Conservation (phyloP, 164 flowering plant species). For the Cinnamomum chago region DNA sequence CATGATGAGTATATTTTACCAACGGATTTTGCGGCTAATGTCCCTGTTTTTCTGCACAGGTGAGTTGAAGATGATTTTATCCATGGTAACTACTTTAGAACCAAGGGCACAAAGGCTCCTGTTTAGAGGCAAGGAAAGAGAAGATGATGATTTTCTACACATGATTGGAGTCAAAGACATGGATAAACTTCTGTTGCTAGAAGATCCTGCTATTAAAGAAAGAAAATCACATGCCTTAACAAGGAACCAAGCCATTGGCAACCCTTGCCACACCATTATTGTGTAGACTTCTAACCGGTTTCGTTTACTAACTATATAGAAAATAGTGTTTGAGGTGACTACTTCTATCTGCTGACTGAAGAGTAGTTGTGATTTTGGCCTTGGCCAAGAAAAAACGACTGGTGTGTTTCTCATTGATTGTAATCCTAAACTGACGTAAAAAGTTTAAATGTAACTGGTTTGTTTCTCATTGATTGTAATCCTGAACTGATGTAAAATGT, state of each 20-base stretch:
- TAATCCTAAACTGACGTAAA: too few species aligned
- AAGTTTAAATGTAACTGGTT: too few species aligned
- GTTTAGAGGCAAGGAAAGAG: constrained; percentile 84
- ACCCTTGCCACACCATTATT: constrained; percentile 38
- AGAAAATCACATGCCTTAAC: constrained; percentile 42
- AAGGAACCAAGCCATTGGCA: constrained; percentile 19
- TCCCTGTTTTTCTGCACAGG: constrained; percentile 28
- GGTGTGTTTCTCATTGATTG: not conserved
- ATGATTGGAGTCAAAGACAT: constrained; percentile 83
- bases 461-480: too few species aligned
- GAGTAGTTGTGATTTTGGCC: not conserved
- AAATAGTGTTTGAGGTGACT: not conserved
- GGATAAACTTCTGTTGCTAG: constrained; percentile 67
- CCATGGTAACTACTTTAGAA: constrained; percentile 59
- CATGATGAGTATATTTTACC: not conserved
- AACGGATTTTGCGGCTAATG: not conserved
- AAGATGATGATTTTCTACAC: constrained; percentile 63
- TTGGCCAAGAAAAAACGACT: not conserved
- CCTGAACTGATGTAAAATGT: too few species aligned
- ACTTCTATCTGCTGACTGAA: not conserved
- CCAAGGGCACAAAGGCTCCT: constrained; percentile 71
- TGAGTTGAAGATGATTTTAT: constrained; percentile 65
- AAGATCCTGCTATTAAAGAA: constrained; percentile 73
- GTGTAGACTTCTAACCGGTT: constrained; percentile 3
- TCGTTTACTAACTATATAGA: not conserved